phyloP scores from a whole-genome alignment of 805 yeast species.

The Nematodospora valgi region DNA sequence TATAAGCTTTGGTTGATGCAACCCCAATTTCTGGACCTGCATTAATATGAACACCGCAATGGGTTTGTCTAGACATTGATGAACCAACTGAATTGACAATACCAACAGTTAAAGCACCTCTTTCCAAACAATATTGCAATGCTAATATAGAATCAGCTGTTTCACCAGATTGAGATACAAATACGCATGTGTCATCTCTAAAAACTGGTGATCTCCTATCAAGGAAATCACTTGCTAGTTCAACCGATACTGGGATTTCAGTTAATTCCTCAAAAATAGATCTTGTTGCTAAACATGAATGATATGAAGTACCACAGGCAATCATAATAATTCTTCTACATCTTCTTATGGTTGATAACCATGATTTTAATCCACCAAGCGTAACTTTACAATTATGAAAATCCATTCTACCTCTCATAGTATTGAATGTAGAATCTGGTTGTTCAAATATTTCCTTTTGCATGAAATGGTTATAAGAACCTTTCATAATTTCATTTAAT shows the following conservation, averaged over 20 bases:
- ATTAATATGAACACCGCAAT: conserved; percentile 98
- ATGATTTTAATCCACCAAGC: conserved; percentile 86
- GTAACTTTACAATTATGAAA: conserved; percentile 73
- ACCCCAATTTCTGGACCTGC: conserved; percentile 99
- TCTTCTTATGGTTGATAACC: conserved; percentile 84
- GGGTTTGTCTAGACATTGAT: conserved; percentile 91
- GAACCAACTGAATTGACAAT: conserved; percentile 98
- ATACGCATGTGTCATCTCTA: conserved; percentile 96
- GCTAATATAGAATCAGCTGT: conserved; percentile 97
- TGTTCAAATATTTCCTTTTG: conserved; percentile 98
- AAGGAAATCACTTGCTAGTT: conserved; percentile 89
- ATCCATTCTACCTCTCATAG: conserved; percentile 99
- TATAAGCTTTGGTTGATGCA: conserved; percentile 98
- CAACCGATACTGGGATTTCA: conserved; percentile 90
- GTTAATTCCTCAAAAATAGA: conserved; percentile 95
- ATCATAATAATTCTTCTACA: conserved; percentile 96
- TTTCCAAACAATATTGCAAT: conserved; percentile 89
- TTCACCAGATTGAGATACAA: conserved; percentile 98
- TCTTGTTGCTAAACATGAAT: conserved; percentile 96
- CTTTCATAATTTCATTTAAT: conserved; percentile 97
- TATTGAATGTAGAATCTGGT: conserved; percentile 96
- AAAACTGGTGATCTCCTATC: conserved; percentile 96
- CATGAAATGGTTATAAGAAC: conserved; percentile 95
- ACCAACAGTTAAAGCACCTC: conserved; percentile 97
- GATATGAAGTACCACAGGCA: conserved; percentile 99